Percentiles rank a stretch among this genome's conserved stretches.
These are phyloP conservation scores for Trichoderma semiorbis DNA, from an alignment of 2,329 filamentous ascomycete species.

Conservation along the genomic window DNA sequence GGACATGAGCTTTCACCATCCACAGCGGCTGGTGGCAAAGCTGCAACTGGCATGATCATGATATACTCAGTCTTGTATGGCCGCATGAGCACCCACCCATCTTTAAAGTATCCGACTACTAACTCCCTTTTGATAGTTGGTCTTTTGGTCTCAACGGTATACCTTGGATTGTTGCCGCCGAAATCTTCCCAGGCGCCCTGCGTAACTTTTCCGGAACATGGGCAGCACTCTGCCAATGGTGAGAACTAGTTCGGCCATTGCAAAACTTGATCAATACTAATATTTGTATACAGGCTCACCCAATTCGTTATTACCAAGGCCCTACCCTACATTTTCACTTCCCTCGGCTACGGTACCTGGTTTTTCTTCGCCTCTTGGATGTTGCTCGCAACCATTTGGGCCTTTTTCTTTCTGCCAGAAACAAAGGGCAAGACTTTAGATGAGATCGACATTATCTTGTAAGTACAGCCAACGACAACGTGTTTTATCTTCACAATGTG, in stretches of 20 bases:
- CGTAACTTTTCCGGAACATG: slow-evolving; percentile 41
- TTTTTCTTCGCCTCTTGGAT: slow-evolving; percentile 56
- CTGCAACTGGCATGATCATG: slow-evolving; percentile 54
- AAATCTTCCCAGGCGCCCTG: slow-evolving; percentile 43
- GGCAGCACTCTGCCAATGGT: slow-evolving; percentile 40
- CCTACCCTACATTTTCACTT: slow-evolving; percentile 43
- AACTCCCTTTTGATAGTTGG: slow-evolving; percentile 30
- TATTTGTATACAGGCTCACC: slow-evolving; percentile 27
- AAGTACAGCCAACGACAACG: background rate
- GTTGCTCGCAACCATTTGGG: slow-evolving; percentile 45
- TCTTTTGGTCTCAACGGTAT: slow-evolving; percentile 45
- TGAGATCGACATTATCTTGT: slow-evolving; percentile 45
- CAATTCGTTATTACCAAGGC: slow-evolving; percentile 44
- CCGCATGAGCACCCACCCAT: rapidly evolving
- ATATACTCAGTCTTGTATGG: slow-evolving; percentile 52
- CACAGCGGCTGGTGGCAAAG: slow-evolving; percentile 45
- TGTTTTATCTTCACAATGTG: background rate
- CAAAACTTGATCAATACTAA: background rate
- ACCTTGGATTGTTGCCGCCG: slow-evolving; percentile 44
- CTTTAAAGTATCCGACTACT: background rate
- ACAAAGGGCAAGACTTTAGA: slow-evolving; percentile 54
- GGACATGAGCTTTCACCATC: slow-evolving; percentile 41
- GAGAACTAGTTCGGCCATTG: background rate
- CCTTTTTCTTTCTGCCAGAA: slow-evolving; percentile 52
- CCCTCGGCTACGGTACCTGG: slow-evolving; percentile 49